phyloP scores from a whole-genome alignment of 2,329 filamentous ascomycete genomes.

The Biscogniauxia sp. region DNA sequence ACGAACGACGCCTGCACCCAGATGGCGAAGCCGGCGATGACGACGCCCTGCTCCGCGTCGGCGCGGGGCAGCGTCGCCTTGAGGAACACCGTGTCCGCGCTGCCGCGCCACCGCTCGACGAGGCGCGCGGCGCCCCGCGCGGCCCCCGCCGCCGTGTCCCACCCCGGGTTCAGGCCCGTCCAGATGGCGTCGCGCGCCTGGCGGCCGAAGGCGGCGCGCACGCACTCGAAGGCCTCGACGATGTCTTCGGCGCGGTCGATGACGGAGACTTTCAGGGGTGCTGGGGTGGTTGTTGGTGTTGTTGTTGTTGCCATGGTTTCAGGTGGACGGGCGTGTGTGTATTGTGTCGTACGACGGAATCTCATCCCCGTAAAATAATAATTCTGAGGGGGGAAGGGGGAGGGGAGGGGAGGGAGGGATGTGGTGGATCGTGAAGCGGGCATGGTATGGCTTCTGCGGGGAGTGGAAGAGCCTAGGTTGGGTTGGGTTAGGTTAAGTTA shows the following conservation, averaged over 20 bases:
- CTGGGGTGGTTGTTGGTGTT: background rate
- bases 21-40: constrained; percentile 52
- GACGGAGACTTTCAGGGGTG: constrained; percentile 21
- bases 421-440: background rate
- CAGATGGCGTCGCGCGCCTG: constrained; percentile 52
- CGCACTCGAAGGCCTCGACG: constrained; percentile 28
- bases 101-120: constrained; percentile 40
- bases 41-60: constrained; percentile 16
- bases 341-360: too few species aligned
- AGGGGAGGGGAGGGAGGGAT: background rate
- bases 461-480: too few species aligned
- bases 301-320: background rate
- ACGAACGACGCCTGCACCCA: constrained; percentile 53
- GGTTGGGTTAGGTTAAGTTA: too few species aligned
- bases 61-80: constrained; percentile 48
- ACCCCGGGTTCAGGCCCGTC: constrained; percentile 50
- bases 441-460: too few species aligned
- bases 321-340: background rate
- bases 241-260: constrained; percentile 23
- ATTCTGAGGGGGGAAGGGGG: background rate
- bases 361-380: background rate
- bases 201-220: constrained; percentile 45
- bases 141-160: constrained; percentile 49
- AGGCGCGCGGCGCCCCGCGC: constrained; percentile 36
- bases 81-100: constrained; percentile 47